Conservation (phyloP, 495 filamentous ascomycete genomes). For the Hypoxylon fuscum region DNA sequence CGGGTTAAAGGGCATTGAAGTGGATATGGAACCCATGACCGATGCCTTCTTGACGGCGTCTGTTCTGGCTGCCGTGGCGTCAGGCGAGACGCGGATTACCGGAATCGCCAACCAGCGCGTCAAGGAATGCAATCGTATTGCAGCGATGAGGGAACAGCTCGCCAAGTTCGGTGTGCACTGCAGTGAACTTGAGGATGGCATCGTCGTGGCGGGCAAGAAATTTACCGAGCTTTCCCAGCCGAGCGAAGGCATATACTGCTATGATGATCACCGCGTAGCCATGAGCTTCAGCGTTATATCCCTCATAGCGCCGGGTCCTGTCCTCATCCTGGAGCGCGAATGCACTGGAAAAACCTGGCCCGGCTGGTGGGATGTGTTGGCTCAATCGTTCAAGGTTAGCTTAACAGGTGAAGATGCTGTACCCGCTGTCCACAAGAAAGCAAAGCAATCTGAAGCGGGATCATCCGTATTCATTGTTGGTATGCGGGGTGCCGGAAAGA, state of each 20-base stretch:
- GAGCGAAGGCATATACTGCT: slow-evolving; percentile 80
- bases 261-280: slow-evolving; percentile 97
- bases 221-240: slow-evolving; percentile 68
- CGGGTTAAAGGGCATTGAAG: slow-evolving; percentile 70
- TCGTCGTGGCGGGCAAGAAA: slow-evolving; percentile 79
- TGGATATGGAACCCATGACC: slow-evolving; percentile 99
- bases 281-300: slow-evolving; percentile 98
- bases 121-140: slow-evolving; percentile 97
- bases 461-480: slow-evolving; percentile 90
- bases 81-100: slow-evolving; percentile 81
- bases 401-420: slow-evolving; percentile 76
- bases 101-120: slow-evolving; percentile 99
- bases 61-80: slow-evolving; percentile 91
- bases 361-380: slow-evolving; percentile 94
- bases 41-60: slow-evolving; percentile 97
- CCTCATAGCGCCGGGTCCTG: slow-evolving; percentile 74
- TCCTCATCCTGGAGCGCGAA: slow-evolving; percentile 85
- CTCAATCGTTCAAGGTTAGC: slow-evolving; percentile 75
- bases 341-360: slow-evolving; percentile 99
- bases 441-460: slow-evolving; percentile 50
- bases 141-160: slow-evolving; percentile 94
- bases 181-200: slow-evolving; percentile 89
- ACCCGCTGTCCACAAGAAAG: slow-evolving; percentile 40
- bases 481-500: slow-evolving; percentile 98
- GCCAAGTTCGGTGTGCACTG: slow-evolving; percentile 94